Conservation (phyloP, 371 early-diverging fungal genomes). For the Mucor mucedo region DNA sequence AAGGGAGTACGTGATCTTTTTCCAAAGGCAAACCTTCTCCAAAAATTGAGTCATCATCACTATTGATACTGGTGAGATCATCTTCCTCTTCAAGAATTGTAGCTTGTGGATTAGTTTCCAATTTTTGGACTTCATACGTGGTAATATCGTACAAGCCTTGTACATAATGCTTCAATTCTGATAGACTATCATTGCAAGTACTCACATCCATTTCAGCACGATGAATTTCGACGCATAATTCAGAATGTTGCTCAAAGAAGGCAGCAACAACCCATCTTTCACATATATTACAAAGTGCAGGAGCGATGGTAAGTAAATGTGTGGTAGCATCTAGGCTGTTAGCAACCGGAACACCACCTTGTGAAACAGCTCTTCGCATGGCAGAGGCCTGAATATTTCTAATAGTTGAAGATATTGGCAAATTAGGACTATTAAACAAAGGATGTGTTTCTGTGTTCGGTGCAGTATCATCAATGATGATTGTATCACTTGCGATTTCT, state of each 20-base stretch:
- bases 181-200: constrained; percentile 74
- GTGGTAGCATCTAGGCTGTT: not conserved
- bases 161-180: constrained; percentile 63
- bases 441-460: not conserved
- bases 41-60: constrained; percentile 19
- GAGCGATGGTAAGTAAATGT: constrained; percentile 33
- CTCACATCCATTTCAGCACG: constrained; percentile 77
- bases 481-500: not conserved
- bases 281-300: constrained; percentile 79
- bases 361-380: constrained; percentile 23
- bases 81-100: not conserved
- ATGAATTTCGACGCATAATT: constrained; percentile 78
- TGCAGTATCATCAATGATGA: not conserved
- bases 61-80: not conserved
- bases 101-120: constrained; percentile 11
- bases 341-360: constrained; percentile 17
- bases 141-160: constrained; percentile 58
- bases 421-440: not conserved
- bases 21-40: constrained; percentile 25
- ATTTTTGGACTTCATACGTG: constrained; percentile 14
- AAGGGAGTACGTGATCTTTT: constrained; percentile 17
- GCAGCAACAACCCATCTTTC: constrained; percentile 76
- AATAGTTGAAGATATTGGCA: constrained; percentile 2
- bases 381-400: not conserved
- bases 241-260: constrained; percentile 81